phyloP scores from a whole-genome alignment of 1,284 basidiomycete species.

The Pseudozyma sp. region DNA sequence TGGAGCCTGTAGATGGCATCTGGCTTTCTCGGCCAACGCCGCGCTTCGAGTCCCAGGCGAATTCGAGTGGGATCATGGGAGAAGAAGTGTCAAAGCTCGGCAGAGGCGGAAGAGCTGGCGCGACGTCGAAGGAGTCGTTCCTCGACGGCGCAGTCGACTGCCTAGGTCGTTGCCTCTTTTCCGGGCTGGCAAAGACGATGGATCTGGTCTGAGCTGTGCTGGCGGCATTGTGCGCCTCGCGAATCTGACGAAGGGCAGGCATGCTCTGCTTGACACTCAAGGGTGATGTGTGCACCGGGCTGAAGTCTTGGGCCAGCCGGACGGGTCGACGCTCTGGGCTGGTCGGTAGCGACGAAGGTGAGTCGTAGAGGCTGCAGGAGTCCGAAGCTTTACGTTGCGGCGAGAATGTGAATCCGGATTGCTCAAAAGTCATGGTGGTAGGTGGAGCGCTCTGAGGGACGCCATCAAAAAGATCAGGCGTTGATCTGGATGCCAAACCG shows the following conservation, averaged over 20 bases:
- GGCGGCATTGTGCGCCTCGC: slow-evolving; percentile 22
- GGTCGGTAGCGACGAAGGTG: slow-evolving; percentile 33
- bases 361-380: slow-evolving; percentile 18
- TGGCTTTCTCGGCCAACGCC: slow-evolving; percentile 23
- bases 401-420: slow-evolving; percentile 35
- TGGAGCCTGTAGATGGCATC: slow-evolving; percentile 22
- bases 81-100: slow-evolving; percentile 42
- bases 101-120: slow-evolving; percentile 42
- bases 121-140: slow-evolving; percentile 13
- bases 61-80: slow-evolving; percentile 46
- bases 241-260: slow-evolving; percentile 47
- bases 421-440: slow-evolving; percentile 51
- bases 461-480: slow-evolving; percentile 38
- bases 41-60: slow-evolving; percentile 34
- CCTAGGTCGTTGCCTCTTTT: slow-evolving; percentile 16
- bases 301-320: slow-evolving; percentile 14
- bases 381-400: slow-evolving; percentile 31
- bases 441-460: slow-evolving; percentile 55
- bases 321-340: slow-evolving; percentile 30
- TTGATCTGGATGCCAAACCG: slow-evolving; percentile 34
- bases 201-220: slow-evolving; percentile 11
- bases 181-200: slow-evolving; percentile 25
- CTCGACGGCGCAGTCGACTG: slow-evolving; percentile 9
- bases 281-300: slow-evolving; percentile 19
- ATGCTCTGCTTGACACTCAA: slow-evolving; percentile 41